Evolutionary conservation across 805 yeast genomes (phyloP), one percentile per base, ranked within the genome.

Genomic region (Candida boidinii): DNA sequence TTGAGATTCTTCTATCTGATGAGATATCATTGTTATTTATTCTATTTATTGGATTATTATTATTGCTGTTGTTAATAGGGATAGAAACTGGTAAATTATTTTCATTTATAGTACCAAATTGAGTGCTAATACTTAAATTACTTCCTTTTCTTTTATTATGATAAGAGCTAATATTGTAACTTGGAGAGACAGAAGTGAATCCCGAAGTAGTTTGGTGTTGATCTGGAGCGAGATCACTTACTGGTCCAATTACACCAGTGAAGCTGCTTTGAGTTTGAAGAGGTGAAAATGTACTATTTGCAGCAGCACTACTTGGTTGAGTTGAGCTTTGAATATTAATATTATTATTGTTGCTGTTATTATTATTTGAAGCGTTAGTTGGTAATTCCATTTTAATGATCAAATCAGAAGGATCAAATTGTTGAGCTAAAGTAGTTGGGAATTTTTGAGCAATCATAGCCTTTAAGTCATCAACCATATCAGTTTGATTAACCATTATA

Each of bases 401-500:
- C 41, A 79, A 37, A 49, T 83, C 85, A 9, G 94, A 75, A 7
- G 94, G 77, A 58, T 86, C 86, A 48, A 66, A 70, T 29, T 61
- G 51, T 39, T 70, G 52, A 4, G 76, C 82, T 35, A 80, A 49
- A 3, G 84, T 68, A 38, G 80, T 75, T 34, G 94, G 82, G 52
- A 70, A 81, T 44, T 79, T 82, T 28, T 58, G 59, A 23, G 77
- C 54, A 1, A 88, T 67, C 38, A 74, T 67, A 9, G 67, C 59
- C 48, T 88, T 88, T 45, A 88, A 61, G 54, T 90, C 95, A 53
- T 88, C 97, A 5, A 88, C 69, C 1, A 87, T 67, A 48, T 83
- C 90, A 15, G 54, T 49, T 20, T 73, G 73, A 13, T 64, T 62
- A 14, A 83, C 79, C 37, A 64, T 51, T 6, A 88, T 56, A 1